phyloP scores from a whole-genome alignment of 2,329 filamentous ascomycete species.

The Exophiala viscosa region DNA sequence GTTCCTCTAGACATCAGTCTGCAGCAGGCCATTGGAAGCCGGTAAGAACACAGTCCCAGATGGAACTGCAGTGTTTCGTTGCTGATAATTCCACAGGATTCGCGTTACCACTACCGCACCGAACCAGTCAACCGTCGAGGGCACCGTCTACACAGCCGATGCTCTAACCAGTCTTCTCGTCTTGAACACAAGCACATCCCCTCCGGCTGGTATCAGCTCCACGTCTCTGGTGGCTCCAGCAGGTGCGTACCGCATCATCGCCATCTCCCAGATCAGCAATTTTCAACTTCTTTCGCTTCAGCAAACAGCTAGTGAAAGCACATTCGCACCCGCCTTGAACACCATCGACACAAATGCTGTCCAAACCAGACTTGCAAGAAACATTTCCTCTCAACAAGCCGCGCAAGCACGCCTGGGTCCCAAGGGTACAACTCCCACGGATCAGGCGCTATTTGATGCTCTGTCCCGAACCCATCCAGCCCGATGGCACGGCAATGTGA shows the following conservation, averaged over 20 bases:
- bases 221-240: slow-evolving; percentile 37
- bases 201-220: slow-evolving; percentile 33
- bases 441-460: slow-evolving; percentile 61
- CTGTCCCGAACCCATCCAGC: slow-evolving; percentile 59
- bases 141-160: slow-evolving; percentile 60
- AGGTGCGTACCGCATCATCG: slow-evolving; percentile 59
- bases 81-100: slow-evolving; percentile 43
- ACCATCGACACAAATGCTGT: slow-evolving; percentile 54
- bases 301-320: slow-evolving; percentile 38
- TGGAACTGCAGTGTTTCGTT: slow-evolving; percentile 42
- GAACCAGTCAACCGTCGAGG: slow-evolving; percentile 53
- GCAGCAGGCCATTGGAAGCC: slow-evolving; percentile 56
- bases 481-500: slow-evolving; percentile 57
- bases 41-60: slow-evolving; percentile 33
- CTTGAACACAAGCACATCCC: slow-evolving; percentile 53
- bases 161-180: slow-evolving; percentile 59
- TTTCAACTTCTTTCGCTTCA: slow-evolving; percentile 53
- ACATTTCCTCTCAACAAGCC: slow-evolving; percentile 55
- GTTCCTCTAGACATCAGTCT: slow-evolving; percentile 50
- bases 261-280: slow-evolving; percentile 55
- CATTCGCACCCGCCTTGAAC: slow-evolving; percentile 43
- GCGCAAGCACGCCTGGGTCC: slow-evolving; percentile 53
- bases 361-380: slow-evolving; percentile 53
- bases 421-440: slow-evolving; percentile 59
- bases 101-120: slow-evolving; percentile 55